Conservation (phyloP, 2,329 filamentous ascomycete species). For the Pestalotiopsis sp. region DNA sequence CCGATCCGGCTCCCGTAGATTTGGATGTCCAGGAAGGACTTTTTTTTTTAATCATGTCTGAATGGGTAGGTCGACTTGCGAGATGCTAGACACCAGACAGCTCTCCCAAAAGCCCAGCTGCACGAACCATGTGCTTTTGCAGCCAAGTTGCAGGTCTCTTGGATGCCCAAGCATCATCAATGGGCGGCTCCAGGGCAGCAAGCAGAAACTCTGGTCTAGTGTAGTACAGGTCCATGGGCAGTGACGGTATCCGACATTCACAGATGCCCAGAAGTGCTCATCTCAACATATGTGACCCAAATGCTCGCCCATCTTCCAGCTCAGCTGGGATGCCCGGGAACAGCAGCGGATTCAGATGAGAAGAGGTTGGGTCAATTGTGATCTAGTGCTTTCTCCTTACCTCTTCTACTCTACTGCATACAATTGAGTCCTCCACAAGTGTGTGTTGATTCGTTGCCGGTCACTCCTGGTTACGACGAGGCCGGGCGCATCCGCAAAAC, state of each 20-base stretch:
- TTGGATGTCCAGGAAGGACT: background rate
- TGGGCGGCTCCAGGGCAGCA: background rate
- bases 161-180: background rate
- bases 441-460: background rate
- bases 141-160: background rate
- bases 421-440: background rate
- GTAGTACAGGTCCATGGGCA: too few species aligned
- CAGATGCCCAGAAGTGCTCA: background rate
- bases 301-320: background rate
- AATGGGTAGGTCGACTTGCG: background rate
- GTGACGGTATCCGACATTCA: background rate
- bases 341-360: background rate
- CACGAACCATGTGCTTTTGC: background rate
- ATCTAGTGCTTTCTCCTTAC: background rate
- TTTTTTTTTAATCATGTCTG: background rate
- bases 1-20: background rate
- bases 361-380: background rate
- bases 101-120: background rate
- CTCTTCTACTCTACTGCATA: background rate
- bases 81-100: background rate
- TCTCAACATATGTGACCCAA: background rate
- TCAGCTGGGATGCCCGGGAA: background rate
- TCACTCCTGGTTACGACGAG: background rate
- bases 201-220: background rate
- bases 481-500: background rate